Conservation (phyloP, 2,329 filamentous ascomycete genomes). For the Verticillium longisporum region DNA sequence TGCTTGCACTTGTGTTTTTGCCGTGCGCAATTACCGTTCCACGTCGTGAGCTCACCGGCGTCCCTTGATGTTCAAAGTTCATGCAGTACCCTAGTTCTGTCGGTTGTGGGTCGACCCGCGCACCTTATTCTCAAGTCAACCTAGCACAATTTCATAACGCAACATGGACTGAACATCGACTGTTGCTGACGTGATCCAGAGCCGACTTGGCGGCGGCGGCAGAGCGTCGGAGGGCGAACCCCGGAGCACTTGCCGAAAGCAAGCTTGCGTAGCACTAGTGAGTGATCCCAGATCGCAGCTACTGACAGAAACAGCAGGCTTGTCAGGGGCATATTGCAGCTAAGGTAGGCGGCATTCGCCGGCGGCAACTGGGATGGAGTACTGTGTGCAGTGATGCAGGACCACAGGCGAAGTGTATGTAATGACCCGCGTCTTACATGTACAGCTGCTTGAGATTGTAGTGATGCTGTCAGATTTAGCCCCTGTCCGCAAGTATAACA, state of each 20-base stretch:
- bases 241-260: no score
- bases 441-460: constrained; percentile 6
- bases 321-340: no score
- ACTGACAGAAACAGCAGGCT: no score
- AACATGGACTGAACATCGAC: not conserved
- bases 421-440: not conserved
- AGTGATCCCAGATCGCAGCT: no score
- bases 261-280: not conserved
- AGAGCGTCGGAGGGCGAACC: no score
- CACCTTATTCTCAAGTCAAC: no score
- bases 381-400: not conserved
- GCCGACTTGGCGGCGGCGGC: not conserved
- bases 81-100: no score
- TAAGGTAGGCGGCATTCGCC: no score
- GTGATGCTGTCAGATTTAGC: constrained; percentile 6
- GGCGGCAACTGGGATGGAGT: no score
- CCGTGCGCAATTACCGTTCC: not conserved
- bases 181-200: not conserved
- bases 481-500: not conserved
- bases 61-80: not conserved
- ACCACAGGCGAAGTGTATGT: not conserved
- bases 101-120: no score
- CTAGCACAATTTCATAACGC: no score
- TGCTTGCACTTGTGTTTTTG: not conserved
- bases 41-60: not conserved